Evolutionary conservation across 768 basidiomycete species (phyloP).

Genomic region (Sporobolomyces roseus): DNA sequence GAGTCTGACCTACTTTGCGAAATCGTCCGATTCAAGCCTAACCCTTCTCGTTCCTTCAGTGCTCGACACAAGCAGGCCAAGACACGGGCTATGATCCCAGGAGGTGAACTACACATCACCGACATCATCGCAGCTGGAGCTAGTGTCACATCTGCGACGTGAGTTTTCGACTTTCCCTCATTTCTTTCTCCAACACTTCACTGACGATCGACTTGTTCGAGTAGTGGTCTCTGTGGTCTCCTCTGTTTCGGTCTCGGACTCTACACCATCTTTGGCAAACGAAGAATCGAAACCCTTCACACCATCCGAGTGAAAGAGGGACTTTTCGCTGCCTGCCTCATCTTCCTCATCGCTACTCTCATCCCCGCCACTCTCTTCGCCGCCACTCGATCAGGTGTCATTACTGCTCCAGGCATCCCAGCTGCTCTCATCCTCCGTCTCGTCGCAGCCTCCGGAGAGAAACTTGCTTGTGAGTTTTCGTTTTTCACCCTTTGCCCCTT

Average conservation of each 20-base stretch:
- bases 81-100: conserved; percentile 5
- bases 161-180: not conserved
- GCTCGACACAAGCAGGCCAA: conserved; percentile 15
- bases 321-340: conserved; percentile 5
- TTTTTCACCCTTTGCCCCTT: too few species aligned
- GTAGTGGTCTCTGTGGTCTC: conserved; percentile 15
- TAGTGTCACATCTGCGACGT: conserved; percentile 13
- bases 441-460: conserved; percentile 4
- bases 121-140: conserved; percentile 24
- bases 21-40: not conserved
- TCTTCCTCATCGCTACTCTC: conserved; percentile 27
- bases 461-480: conserved; percentile 17
- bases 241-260: conserved; percentile 22
- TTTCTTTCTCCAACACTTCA: not conserved
- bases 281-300: conserved; percentile 26
- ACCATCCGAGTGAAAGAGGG: conserved; percentile 37
- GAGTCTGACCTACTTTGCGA: not conserved
- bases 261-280: conserved; percentile 17
- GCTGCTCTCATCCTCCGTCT: conserved; percentile 9
- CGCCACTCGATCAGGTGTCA: conserved; percentile 6
- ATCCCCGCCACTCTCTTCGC: conserved; percentile 25
- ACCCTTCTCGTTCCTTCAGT: too few species aligned
- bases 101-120: conserved; percentile 13
- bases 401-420: conserved; percentile 25
- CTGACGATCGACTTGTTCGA: too few species aligned